Conservation (phyloP, 805 yeast species). For the Teunomyces barrocoloradensis region DNA sequence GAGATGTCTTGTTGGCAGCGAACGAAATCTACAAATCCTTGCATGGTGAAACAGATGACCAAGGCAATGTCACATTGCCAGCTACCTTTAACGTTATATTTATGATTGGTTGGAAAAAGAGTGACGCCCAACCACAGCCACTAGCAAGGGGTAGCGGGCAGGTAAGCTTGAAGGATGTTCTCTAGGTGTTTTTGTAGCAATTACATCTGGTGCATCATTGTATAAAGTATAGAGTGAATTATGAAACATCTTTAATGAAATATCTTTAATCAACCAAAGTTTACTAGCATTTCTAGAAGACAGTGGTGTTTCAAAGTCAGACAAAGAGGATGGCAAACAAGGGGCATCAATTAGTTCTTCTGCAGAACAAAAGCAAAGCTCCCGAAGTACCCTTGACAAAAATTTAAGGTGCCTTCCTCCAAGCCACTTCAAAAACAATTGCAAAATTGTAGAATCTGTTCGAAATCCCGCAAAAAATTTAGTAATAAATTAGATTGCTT, state of each 20-base stretch:
- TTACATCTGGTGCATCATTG: background rate
- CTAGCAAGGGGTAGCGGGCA: constrained; percentile 70
- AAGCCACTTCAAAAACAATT: background rate
- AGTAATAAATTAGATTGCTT: background rate
- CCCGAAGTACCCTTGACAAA: background rate
- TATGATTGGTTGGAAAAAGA: constrained; percentile 88
- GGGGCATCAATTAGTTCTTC: no score
- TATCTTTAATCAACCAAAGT: no score
- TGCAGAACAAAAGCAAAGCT: background rate
- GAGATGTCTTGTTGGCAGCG: constrained; percentile 71
- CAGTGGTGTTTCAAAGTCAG: no score
- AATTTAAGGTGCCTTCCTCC: background rate
- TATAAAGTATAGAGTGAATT: background rate
- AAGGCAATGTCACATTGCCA: constrained; percentile 54
- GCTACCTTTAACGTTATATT: constrained; percentile 76
- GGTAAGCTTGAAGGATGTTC: constrained; percentile 63
- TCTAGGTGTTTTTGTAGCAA: constrained; percentile 17
- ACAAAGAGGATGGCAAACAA: no score
- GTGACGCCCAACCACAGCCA: constrained; percentile 68
- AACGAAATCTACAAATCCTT: constrained; percentile 68
- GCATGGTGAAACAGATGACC: constrained; percentile 61
- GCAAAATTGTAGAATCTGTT: background rate
- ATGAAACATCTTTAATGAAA: background rate
- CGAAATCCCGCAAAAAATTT: background rate
- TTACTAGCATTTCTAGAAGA: no score